Base-by-base conservation (phyloP, 2,329 filamentous ascomycete genomes). In the Alternaria ethzedia region DNA sequence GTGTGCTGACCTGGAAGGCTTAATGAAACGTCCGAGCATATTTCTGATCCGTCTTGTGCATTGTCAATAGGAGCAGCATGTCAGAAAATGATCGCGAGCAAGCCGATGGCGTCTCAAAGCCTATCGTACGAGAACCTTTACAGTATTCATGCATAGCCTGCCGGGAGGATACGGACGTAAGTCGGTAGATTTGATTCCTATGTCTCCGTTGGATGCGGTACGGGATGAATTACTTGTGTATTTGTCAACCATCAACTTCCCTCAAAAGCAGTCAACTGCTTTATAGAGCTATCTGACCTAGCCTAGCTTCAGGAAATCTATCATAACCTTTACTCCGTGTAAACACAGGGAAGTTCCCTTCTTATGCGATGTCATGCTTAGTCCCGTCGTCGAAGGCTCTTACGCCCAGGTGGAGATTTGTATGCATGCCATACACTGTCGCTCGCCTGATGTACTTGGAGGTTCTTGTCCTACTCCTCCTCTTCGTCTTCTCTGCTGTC, bases 401-500 rank as follows among this genome's bases (percentile, higher is more conserved):
- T 41, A 41, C 32, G 49, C 49, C 13, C 13, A 41, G 20, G 36
- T 41, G 36, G 36, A 41, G n/a, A 17, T 41, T 17, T 17, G 21
- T 36, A 12, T n/a, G 28, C n/a, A 11, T 25, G 13, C 8, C 49
- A 23, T 20, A 28, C 36, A 54, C 25, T 12, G 26, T 26, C 11
- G 12, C 30, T 44, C 15, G 13, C 36, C 10, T 44, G 21, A 17
- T 11, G 43, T 54, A 23, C 12, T 15, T 10, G 11, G 21, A 13
- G 36, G 32, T 32, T 26, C 52, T 47, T 28, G 59, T n/a, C 1
- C 36, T 41, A 17, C 36, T 41, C 36, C n/a, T 63, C 60, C 5
- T 63, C 60, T 4, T 65, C 65, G 11, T 63, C 65, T 44, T 67
- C 68, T 11, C 43, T 59, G 26, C 65, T 65, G 23, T 64, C 67